Evolutionary conservation across 352 stramenopile species (phyloP), one percentile per base, ranked within the genome.

Genomic region (Blastocystis sp.): DNA sequence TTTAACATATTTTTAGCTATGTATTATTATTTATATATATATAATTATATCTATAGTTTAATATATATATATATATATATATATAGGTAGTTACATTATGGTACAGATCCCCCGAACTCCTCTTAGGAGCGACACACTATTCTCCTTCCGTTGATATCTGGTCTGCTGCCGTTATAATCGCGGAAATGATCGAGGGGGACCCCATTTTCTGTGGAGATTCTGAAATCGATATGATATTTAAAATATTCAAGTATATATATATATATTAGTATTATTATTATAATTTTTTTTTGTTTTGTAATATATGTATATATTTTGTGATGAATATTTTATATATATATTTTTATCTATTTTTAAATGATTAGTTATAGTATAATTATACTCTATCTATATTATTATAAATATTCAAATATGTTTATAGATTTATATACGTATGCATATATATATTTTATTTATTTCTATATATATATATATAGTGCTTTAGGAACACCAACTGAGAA

Each of bases 301-400:
- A n/a, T n/a, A n/a, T n/a, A n/a, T n/a, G n/a, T n/a, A n/a, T n/a
- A n/a, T n/a, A n/a, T n/a, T n/a, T n/a, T n/a, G n/a, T n/a, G n/a
- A n/a, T n/a, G n/a, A n/a, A n/a, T n/a, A n/a, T n/a, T n/a, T n/a
- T n/a, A n/a, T n/a, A n/a, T n/a, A n/a, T n/a, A n/a, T n/a, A n/a
- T n/a, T n/a, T n/a, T n/a, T n/a, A n/a, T n/a, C n/a, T n/a, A 95
- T 97, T 70, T 89, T 97, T 69, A 83, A 97, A 67, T 73, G 97
- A 19, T 96, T 93, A 70, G 91, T 93, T 40, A 96, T 98, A 56
- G 97, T 97, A 70, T 73, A 32, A 32, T 16, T 11, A 13, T 13
- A 39, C 33, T 13, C 33, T 39, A 13, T 39, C 13, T 13, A 39
- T 13, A 13, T 13, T 39, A 41, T 19, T 47, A 32, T n/a, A 11